Base-by-base conservation (phyloP, 305 asterid species). In the Solanum chacoense region DNA sequence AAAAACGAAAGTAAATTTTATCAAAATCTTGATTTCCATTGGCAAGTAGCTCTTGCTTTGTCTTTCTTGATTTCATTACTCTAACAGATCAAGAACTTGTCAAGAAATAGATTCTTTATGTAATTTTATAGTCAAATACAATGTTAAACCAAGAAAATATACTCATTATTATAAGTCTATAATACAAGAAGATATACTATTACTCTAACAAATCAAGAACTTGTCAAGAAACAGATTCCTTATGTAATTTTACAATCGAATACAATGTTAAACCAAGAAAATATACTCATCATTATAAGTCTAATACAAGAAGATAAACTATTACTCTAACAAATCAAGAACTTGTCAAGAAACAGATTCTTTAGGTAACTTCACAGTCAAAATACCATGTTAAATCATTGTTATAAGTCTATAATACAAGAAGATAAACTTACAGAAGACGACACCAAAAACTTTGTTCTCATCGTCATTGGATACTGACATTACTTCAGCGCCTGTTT, bases 401-500 rank as follows among this genome's bases (percentile, higher is more conserved):
- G 84, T 37, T 18, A 77, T 14, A 55, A 79, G 34, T 80, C 28
- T n/a, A 76, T 76, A 20, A 7, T 35, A 45, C 13, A 8, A 31
- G 32, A 38, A 40, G 32, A 81, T 59, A 65, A 59, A 89, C 99
- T 93, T 93, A 96, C 98, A 98, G 98, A 89, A 94, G 88, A 96
- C 93, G 88, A 97, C 93, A 90, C 98, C 98, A 37, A 96, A 97
- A 63, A 94, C 97, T 93, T 97, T 95, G 89, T 96, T 97, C 96
- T 97, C 99, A n/a, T 96, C 99, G 6, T 97, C 99, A 87, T 96
- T 97, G n/a, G 95, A 93, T 42, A 95, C 95, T 0, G 99, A 96
- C 98, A 97, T 97, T 85, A 95, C 92, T 92, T 97, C 98, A 4
- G 99, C 97, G 11, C 98, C 99, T 11, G 98, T 97, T 93, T 97